These are phyloP conservation scores for Penicillium sp. DNA, from an alignment of 2,329 filamentous ascomycete species.

Conservation along the genomic window DNA sequence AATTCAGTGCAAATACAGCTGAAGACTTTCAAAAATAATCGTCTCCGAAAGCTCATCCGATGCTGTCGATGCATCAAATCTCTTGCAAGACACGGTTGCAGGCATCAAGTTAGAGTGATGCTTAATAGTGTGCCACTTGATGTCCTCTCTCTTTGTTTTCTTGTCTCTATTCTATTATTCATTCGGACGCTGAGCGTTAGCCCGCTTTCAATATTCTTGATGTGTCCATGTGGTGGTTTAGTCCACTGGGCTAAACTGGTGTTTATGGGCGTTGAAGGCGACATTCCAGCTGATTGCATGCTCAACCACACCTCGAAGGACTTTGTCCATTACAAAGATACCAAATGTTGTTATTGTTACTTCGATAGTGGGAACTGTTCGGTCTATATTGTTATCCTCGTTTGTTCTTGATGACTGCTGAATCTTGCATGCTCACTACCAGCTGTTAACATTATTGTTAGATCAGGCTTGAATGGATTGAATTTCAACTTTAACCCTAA, in stretches of 20 bases:
- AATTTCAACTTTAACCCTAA: neutral
- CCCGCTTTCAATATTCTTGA: neutral
- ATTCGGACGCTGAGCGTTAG: neutral
- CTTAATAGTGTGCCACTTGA: neutral
- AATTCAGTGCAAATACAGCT: conserved; percentile 29
- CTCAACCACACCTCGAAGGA: neutral
- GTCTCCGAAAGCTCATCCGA: neutral
- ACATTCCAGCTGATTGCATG: neutral
- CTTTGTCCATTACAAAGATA: neutral
- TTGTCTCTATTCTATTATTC: neutral
- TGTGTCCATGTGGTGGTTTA: neutral
- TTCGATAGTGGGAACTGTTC: neutral
- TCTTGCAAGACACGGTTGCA: neutral
- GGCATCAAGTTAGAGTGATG: neutral
- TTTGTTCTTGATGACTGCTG: neutral
- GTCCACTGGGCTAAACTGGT: neutral
- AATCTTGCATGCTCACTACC: neutral
- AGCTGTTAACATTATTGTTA: neutral
- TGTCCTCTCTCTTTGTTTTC: neutral
- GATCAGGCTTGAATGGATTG: neutral
- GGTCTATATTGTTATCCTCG: neutral
- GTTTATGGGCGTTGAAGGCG: neutral
- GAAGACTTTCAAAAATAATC: neutral
- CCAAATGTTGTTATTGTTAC: neutral
- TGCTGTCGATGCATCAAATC: neutral